These are phyloP conservation scores for Bacterosira constricta DNA, from an alignment of 108 stramenopile species.

Conservation along the genomic window DNA sequence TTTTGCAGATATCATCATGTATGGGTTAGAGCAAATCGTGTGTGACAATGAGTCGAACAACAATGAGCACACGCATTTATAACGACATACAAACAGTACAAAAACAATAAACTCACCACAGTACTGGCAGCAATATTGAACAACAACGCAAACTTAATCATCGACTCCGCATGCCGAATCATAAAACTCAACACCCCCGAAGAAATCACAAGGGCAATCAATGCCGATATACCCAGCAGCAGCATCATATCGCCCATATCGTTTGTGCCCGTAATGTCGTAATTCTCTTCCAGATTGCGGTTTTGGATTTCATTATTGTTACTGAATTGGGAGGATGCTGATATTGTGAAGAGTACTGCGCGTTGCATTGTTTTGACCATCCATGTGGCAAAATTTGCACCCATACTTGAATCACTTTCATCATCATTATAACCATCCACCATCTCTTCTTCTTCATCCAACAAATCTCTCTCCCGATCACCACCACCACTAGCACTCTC, in stretches of 20 bases:
- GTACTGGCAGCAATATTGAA: slow-evolving; percentile 60
- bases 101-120: slow-evolving; percentile 38
- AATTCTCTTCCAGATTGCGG: slow-evolving; percentile 18
- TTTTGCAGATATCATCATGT: too few relatives aligned
- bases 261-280: slow-evolving; percentile 20
- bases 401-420: not conserved
- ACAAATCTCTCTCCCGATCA: not conserved
- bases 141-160: slow-evolving; percentile 69
- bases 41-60: too few relatives aligned
- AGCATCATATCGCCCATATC: slow-evolving; percentile 37
- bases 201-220: slow-evolving; percentile 31
- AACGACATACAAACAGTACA: too few relatives aligned
- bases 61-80: too few relatives aligned
- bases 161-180: slow-evolving; percentile 45
- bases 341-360: slow-evolving; percentile 6
- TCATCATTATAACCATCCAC: not conserved
- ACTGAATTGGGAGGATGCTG: slow-evolving; percentile 12
- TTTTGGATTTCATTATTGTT: slow-evolving; percentile 32
- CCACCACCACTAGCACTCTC: slow-evolving; percentile 6
- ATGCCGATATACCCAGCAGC: slow-evolving; percentile 29
- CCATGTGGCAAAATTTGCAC: not conserved
- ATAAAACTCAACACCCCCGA: slow-evolving; percentile 37
- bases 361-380: not conserved
- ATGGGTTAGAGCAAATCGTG: too few relatives aligned
- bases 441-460: not conserved